A percentile compares a stretch with the other conserved stretches of the same genome.
phyloP scores from a whole-genome alignment of 2,329 filamentous ascomycete genomes.

The Colletotrichum camelliae region DNA sequence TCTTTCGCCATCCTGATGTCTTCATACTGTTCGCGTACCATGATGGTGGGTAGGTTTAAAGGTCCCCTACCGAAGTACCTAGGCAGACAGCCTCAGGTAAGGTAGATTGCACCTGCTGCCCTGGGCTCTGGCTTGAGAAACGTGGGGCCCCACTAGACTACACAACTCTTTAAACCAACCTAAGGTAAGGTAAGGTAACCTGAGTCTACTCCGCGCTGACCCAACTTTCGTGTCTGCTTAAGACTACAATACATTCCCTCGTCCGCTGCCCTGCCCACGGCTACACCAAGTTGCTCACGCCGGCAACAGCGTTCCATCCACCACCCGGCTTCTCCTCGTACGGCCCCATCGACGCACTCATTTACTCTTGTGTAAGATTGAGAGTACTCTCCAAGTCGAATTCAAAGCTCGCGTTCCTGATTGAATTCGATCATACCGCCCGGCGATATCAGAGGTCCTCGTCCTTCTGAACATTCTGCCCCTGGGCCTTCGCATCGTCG shows the following conservation, averaged over 20 bases:
- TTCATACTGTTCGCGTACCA: background rate
- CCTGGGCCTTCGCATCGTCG: background rate
- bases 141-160: conserved; percentile 1
- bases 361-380: background rate
- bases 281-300: background rate
- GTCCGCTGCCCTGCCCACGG: background rate
- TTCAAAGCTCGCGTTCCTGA: background rate
- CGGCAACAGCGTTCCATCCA: background rate
- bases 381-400: background rate
- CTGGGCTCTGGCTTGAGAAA: background rate
- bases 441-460: background rate
- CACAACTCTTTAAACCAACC: conserved; percentile 4
- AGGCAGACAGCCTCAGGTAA: background rate
- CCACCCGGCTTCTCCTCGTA: background rate
- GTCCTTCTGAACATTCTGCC: background rate
- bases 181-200: background rate
- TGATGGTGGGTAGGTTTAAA: background rate
- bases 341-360: background rate
- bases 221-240: background rate
- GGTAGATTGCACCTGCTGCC: background rate
- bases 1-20: background rate
- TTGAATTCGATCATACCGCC: background rate
- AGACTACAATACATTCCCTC: background rate
- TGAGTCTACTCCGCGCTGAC: background rate
- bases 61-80: background rate